A percentile compares a stretch with the other conserved stretches of the same genome.
phyloP scores from a whole-genome alignment of 1,284 basidiomycete genomes.

The Salmacisia buchloeana region DNA sequence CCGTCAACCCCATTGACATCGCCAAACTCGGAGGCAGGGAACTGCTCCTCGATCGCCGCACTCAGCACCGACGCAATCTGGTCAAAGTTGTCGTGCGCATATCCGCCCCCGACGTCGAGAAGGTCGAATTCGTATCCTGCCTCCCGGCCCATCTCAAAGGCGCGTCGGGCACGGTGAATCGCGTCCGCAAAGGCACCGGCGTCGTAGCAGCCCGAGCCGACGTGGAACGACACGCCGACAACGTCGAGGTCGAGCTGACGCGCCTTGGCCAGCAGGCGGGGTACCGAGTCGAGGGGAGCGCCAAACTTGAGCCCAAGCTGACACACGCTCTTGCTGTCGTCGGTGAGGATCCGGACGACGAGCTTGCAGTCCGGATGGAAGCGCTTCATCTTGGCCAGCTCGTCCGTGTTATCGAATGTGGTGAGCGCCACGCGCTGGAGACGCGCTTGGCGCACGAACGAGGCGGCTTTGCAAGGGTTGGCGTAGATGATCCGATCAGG shows the following conservation, averaged over 20 bases:
- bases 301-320: constrained; percentile 94
- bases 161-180: constrained; percentile 70
- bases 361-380: constrained; percentile 77
- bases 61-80: constrained; percentile 69
- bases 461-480: constrained; percentile 95
- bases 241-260: constrained; percentile 76
- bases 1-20: constrained; percentile 27
- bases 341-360: constrained; percentile 88
- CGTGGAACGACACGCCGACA: constrained; percentile 94
- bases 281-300: constrained; percentile 78
- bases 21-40: constrained; percentile 62
- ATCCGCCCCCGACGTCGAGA: constrained; percentile 92
- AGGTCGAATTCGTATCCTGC: constrained; percentile 77
- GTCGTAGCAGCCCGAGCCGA: constrained; percentile 94
- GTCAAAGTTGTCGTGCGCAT: constrained; percentile 84
- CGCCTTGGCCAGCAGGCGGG: constrained; percentile 72
- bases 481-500: constrained; percentile 82
- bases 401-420: constrained; percentile 98
- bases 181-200: constrained; percentile 84
- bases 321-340: constrained; percentile 91
- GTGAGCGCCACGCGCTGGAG: constrained; percentile 77
- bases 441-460: constrained; percentile 81
- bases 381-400: constrained; percentile 88
- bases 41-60: constrained; percentile 70
- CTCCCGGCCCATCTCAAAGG: constrained; percentile 80